Conservation (phyloP, 192 early-diverging fungal genomes). For the Backusella mclennaniae region DNA sequence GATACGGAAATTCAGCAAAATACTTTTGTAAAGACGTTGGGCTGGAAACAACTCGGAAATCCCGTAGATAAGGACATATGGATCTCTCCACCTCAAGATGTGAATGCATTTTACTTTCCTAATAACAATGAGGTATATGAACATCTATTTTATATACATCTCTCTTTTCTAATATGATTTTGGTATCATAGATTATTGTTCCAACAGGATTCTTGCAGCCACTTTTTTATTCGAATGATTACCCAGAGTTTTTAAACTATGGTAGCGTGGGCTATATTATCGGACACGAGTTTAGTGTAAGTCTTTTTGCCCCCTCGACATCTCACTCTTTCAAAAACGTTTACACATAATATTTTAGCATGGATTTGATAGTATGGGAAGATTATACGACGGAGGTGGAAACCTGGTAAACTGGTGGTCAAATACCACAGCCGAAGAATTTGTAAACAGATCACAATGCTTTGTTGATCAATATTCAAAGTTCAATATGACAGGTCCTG, state of each 20-base stretch:
- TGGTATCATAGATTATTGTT: constrained; percentile 35
- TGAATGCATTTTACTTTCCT: neutral
- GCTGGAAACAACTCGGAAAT: constrained; percentile 28
- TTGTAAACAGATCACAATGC: constrained; percentile 49
- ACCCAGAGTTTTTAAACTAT: constrained; percentile 56
- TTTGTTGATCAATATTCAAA: constrained; percentile 64
- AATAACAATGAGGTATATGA: neutral
- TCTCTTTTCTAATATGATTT: neutral
- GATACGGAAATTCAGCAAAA: constrained; percentile 54
- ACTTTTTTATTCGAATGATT: constrained; percentile 38
- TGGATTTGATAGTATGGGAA: constrained; percentile 51
- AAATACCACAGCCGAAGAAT: constrained; percentile 48
- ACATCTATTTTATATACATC: no score
- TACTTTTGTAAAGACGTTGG: constrained; percentile 32
- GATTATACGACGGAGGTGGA: constrained; percentile 38
- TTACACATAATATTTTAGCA: constrained; percentile 29
- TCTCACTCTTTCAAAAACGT: neutral
- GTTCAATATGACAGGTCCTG: constrained; percentile 37
- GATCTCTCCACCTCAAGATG: constrained; percentile 46
- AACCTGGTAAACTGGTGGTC: constrained; percentile 61
- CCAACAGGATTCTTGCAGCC: constrained; percentile 47
- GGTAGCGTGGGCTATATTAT: constrained; percentile 56
- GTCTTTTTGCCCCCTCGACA: neutral
- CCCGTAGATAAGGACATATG: constrained; percentile 48
- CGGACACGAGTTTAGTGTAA: constrained; percentile 50